phyloP scores from a whole-genome alignment of 768 basidiomycete genomes.

The Auriscalpium orientale region DNA sequence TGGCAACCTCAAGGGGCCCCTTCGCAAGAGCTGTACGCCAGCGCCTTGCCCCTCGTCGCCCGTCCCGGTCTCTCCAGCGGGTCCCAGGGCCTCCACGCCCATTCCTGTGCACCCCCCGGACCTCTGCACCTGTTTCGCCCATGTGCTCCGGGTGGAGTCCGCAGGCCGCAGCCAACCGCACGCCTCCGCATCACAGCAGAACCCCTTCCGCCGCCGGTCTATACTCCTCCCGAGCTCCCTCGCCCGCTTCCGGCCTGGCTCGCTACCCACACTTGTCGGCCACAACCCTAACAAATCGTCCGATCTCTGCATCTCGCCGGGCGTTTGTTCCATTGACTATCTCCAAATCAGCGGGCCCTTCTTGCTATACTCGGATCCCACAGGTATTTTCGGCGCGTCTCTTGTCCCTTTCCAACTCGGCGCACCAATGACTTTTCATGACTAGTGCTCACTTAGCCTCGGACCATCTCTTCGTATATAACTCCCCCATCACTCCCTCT shows the following conservation, averaged over 20 bases:
- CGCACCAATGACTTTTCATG: constrained; percentile 20
- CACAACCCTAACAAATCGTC: not conserved
- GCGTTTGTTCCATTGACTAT: constrained; percentile 3
- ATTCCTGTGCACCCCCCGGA: not conserved
- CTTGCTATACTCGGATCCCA: constrained; percentile 22
- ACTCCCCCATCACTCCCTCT: constrained; percentile 7
- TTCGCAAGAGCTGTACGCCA: not conserved
- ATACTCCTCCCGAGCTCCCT: too few species aligned
- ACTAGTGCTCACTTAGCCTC: constrained; percentile 14
- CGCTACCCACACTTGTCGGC: not conserved
- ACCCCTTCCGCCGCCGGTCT: too few species aligned
- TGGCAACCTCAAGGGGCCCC: not conserved
- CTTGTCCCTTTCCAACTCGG: constrained; percentile 16
- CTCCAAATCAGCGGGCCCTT: constrained; percentile 20
- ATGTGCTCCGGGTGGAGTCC: not conserved
- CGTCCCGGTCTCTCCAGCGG: too few species aligned
- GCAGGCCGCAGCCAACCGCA: too few species aligned
- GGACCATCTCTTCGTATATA: constrained; percentile 12
- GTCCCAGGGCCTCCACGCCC: not conserved
- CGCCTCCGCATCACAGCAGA: too few species aligned
- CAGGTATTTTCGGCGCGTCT: constrained; percentile 17
- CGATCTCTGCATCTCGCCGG: not conserved
- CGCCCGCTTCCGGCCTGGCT: not conserved
- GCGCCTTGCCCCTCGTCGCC: not conserved
- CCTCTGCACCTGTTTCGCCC: not conserved